Conservation (phyloP, 352 stramenopile genomes). For the Globisporangium heterothallicum region DNA sequence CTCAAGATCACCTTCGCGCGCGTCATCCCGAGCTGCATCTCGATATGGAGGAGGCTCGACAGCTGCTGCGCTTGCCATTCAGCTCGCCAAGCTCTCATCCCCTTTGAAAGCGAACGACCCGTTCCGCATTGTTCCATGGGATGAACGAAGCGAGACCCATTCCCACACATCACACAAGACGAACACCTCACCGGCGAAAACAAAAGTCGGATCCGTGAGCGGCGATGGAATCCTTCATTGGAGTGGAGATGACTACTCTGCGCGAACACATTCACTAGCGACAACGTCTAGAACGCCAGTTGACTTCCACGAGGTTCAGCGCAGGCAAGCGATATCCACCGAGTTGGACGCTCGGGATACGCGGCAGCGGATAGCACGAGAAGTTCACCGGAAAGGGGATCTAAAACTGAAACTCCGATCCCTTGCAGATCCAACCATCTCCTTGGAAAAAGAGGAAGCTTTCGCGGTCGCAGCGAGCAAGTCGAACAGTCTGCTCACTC, state of each 20-base stretch:
- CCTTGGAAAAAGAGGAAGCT: slow-evolving; percentile 38
- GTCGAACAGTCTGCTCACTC: slow-evolving; percentile 10
- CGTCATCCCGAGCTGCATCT: slow-evolving; percentile 28
- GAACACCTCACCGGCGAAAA: not conserved
- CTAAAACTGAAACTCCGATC: slow-evolving; percentile 45
- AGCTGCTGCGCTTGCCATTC: slow-evolving; percentile 19
- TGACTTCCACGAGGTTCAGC: slow-evolving; percentile 32
- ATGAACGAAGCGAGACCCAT: slow-evolving; percentile 4
- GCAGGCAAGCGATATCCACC: slow-evolving; percentile 35
- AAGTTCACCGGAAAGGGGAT: slow-evolving; percentile 31
- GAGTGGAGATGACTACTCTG: slow-evolving; percentile 4
- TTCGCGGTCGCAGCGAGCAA: slow-evolving; percentile 1
- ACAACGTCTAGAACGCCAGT: slow-evolving; percentile 17
- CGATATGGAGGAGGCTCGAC: slow-evolving; percentile 20
- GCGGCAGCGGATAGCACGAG: slow-evolving; percentile 21
- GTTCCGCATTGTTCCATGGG: slow-evolving; percentile 13
- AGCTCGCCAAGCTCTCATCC: slow-evolving; percentile 23
- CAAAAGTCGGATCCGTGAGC: not conserved
- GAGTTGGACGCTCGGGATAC: slow-evolving; percentile 40
- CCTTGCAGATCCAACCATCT: slow-evolving; percentile 40
- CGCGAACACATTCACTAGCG: slow-evolving; percentile 5
- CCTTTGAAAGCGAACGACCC: slow-evolving; percentile 1
- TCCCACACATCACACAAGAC: not conserved
- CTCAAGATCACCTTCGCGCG: slow-evolving; percentile 21
- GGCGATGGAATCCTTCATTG: not conserved